Base-by-base conservation (phyloP, 1,139 yeast genomes). In the Saccharomyces hybrid region DNA sequence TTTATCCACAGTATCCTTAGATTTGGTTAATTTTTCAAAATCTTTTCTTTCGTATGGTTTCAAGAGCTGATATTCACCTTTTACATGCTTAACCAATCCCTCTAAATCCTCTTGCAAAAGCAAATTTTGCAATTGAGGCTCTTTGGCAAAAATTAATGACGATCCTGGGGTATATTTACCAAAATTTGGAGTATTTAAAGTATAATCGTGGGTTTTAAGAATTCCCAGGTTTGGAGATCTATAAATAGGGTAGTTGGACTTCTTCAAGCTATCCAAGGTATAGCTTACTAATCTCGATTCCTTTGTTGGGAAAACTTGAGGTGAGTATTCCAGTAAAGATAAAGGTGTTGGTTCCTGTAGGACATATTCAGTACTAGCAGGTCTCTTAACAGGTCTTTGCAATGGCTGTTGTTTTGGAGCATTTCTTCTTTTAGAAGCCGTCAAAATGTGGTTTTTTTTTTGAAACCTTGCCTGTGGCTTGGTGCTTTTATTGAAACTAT, bases 261-360 rank as follows among this genome's bases (percentile, higher is more conserved):
- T 54, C 16, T 54, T 56, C 58, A 67, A 51, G 7, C 61, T 53
- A 3, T 54, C 51, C 11, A 64, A 27, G 11, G 65, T 63, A 53
- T 56, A 66, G 14, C 51, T 56, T 26, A 57, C 51, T 51, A 63
- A 29, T 50, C 62, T 63, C 2, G 67, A 55, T 4, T 55, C 51
- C 24, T 38, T 38, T 16, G 44, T 38, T 16, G 44, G 44, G 19
- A 38, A 38, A 9, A 38, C 44, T 38, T 38, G 44, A 38, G 44
- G 44, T 8, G 44, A 16, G 49, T 60, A 63, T 50, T 60, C 63
- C 34, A 66, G 50, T 28, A 67, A 49, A 4, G 67, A 61, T 11
- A 58, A 51, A 6, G 62, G 61, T 1, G 68, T 59, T 12, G 65
- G 65, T 12, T 61, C 62, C 28, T 59, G 60, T 11, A 67, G 64